Base-by-base conservation (phyloP, 2,329 filamentous ascomycete species). In the Pseudogymnoascus sp. region DNA sequence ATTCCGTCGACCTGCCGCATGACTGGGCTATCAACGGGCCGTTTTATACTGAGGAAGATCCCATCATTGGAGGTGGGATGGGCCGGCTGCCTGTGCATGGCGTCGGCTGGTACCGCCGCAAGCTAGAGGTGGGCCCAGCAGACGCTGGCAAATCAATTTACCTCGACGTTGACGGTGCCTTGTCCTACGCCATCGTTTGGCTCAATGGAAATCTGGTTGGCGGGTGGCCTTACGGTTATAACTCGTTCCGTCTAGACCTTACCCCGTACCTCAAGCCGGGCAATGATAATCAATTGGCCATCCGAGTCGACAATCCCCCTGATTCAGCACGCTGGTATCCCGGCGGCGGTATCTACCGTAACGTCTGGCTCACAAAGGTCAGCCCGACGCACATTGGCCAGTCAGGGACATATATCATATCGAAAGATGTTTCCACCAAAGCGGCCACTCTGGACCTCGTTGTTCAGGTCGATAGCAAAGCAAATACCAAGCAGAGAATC, bases 321-420 rank as follows among this genome's bases (percentile, higher is more conserved):
- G 73, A 80, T n/a, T 78, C 74, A 1, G 79, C 80, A 1, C 75
- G 80, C 2, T 83, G 79, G 79, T 83, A 83, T 64, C 80, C 80
- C 2, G 80, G 81, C 12, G 80, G 73, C 9, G 81, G 80, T 1
- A 72, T 83, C 15, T 83, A 83, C 66, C 76, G 80, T 1, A 81
- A 82, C 63, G 73, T 83, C 5, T 84, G 80, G 80, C 74, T 83
- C n/a, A 76, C 78, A 35, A 82, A 78, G 62, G 76, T 77, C 12
- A 70, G 76, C 35, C 68, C 74, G 1, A 71, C 74, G 0, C 81
- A 82, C 62, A 75, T 84, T 4, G 76, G 70, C 6, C 78, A 83
- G 48, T 80, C 72, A 52, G 81, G 81, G 2, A 82, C 79, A 0
- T 78, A 74, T 58, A 72, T 83, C 61, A 80, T 76, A 1, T 76